Percentiles rank a stretch among this genome's conserved stretches.
These are phyloP conservation scores for Linnemannia zychae DNA, from an alignment of 192 early-diverging fungal species.

Conservation along the genomic window DNA sequence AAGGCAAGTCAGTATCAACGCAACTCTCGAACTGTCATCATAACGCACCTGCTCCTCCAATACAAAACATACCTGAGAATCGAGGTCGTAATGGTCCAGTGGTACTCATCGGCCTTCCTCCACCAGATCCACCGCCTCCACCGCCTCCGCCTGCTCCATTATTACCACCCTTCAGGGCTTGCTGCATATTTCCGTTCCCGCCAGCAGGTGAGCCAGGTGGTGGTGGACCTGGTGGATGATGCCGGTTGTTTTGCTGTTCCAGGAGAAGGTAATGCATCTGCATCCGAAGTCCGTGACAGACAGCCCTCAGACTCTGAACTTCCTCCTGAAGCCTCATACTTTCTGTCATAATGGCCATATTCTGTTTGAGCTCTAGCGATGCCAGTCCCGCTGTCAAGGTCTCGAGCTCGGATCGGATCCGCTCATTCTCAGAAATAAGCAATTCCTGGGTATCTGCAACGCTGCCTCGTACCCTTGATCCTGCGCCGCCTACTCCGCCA, in stretches of 20 bases:
- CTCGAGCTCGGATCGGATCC: conserved; percentile 68
- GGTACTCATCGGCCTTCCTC: conserved; percentile 31
- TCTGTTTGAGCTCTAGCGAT: conserved; percentile 75
- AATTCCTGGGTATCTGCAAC: conserved; percentile 53
- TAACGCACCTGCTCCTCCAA: not conserved
- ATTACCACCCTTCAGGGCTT: conserved; percentile 14
- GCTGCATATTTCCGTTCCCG: conserved; percentile 21
- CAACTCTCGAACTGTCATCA: too few relatives aligned
- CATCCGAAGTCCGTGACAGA: conserved; percentile 76
- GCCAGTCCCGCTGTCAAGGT: conserved; percentile 66
- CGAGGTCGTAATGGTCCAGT: conserved; percentile 36
- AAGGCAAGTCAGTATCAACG: not conserved
- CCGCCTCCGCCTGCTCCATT: not conserved
- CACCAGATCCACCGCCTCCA: not conserved
- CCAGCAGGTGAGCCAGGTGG: conserved; percentile 31
- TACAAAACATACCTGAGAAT: conserved; percentile 33
- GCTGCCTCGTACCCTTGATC: not conserved
- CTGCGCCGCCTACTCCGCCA: not conserved
- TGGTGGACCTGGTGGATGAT: conserved; percentile 22
- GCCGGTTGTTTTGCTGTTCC: conserved; percentile 54
- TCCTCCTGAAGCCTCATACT: conserved; percentile 77
- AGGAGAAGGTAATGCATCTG: conserved; percentile 77
- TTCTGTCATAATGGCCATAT: conserved; percentile 77
- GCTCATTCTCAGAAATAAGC: conserved; percentile 66
- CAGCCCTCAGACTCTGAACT: conserved; percentile 71